These are phyloP conservation scores for Vicia faba DNA, from an alignment of 306 rosid genomes.

Conservation along the genomic window DNA sequence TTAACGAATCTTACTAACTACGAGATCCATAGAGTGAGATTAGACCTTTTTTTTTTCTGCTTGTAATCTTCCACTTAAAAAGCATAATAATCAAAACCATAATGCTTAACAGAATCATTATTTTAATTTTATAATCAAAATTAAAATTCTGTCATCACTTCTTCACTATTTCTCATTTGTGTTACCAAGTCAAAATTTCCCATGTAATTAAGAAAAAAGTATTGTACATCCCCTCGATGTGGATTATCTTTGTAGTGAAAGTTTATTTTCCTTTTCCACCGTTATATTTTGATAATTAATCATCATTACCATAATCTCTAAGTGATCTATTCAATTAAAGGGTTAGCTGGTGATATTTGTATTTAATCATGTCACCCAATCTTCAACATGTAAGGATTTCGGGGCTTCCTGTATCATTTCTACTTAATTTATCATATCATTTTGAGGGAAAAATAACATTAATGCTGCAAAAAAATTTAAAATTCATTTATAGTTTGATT, in stretches of 20 bases:
- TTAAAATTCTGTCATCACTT: background rate
- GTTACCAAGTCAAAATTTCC: background rate
- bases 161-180: background rate
- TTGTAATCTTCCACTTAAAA: constrained; percentile 47
- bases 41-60: constrained; percentile 40
- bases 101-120: background rate
- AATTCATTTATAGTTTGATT: no score
- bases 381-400: background rate
- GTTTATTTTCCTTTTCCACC: constrained; percentile 35
- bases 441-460: background rate
- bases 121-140: constrained; percentile 24
- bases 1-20: constrained; percentile 84
- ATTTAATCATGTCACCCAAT: constrained; percentile 13
- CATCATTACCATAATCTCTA: constrained; percentile 45
- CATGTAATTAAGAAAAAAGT: background rate
- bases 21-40: constrained; percentile 46
- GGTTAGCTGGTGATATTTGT: constrained; percentile 9
- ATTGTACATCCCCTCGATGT: constrained; percentile 10
- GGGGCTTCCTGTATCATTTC: background rate
- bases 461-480: no score
- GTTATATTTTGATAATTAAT: constrained; percentile 50
- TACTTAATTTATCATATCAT: background rate
- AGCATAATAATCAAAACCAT: constrained; percentile 49
- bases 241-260: background rate
- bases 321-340: constrained; percentile 27